Evolutionary conservation across 192 early-diverging fungal genomes (phyloP).

Genomic region (Rhizophagus sp.): DNA sequence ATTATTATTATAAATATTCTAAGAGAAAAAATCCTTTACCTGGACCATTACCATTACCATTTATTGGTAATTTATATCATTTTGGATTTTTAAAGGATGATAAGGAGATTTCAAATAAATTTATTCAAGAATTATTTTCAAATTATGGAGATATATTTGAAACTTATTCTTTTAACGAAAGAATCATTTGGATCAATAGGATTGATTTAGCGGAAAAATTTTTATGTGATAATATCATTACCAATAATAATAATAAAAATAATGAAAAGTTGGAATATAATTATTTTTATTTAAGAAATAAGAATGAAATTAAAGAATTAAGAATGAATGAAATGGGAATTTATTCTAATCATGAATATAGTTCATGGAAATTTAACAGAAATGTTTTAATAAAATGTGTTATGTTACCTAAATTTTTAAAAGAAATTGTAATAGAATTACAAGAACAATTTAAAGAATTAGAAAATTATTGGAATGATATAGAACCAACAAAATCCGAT

Average conservation of each 20-base stretch:
- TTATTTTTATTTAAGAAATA: background rate
- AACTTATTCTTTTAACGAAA: background rate
- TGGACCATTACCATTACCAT: background rate
- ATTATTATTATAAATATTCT: background rate
- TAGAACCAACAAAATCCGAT: background rate
- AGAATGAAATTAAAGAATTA: background rate
- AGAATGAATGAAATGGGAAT: background rate
- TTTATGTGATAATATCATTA: background rate
- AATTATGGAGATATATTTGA: slow-evolving; percentile 5
- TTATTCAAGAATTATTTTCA: background rate
- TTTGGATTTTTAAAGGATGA: background rate
- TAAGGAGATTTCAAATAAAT: background rate
- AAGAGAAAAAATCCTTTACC: background rate
- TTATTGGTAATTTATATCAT: background rate
- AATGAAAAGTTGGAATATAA: background rate
- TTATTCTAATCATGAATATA: background rate
- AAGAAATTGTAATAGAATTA: background rate
- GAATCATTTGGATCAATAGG: background rate
- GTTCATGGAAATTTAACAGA: background rate
- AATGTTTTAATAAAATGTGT: background rate
- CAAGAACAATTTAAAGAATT: background rate
- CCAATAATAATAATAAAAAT: too few relatives aligned
- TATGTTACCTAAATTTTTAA: background rate
- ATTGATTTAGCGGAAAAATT: slow-evolving; percentile 11
- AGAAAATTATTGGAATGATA: background rate